Percentiles rank a stretch among this genome's conserved stretches.
These are phyloP conservation scores for Aphanomyces cochlioides DNA, from an alignment of 352 stramenopile genomes.

Conservation along the genomic window DNA sequence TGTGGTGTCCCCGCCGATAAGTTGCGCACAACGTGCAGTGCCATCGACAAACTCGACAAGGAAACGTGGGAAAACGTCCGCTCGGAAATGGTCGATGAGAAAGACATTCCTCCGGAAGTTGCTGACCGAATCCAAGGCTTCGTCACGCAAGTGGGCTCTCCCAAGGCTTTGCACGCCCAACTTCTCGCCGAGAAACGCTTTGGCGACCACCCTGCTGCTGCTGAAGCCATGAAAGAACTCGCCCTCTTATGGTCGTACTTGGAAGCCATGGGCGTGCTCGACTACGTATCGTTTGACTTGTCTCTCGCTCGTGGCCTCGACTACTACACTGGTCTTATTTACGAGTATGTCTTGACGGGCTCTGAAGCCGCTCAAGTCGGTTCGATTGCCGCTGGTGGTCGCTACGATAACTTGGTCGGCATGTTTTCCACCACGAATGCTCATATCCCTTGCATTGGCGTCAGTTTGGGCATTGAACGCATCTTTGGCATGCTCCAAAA, in stretches of 20 bases:
- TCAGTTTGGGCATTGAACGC: slow-evolving; percentile 98
- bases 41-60: slow-evolving; percentile 99
- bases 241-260: slow-evolving; percentile 96
- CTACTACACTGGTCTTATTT: slow-evolving; percentile 99
- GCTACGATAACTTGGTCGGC: slow-evolving; percentile 98
- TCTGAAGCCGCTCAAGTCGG: slow-evolving; percentile 89
- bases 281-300: slow-evolving; percentile 95
- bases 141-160: slow-evolving; percentile 86
- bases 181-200: slow-evolving; percentile 82
- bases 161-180: slow-evolving; percentile 81
- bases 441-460: slow-evolving; percentile 96
- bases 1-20: slow-evolving; percentile 96
- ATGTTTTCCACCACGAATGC: slow-evolving; percentile 95
- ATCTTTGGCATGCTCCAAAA: slow-evolving; percentile 98
- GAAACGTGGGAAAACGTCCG: slow-evolving; percentile 89
- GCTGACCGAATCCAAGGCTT: slow-evolving; percentile 95
- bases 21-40: slow-evolving; percentile 96
- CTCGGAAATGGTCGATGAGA: slow-evolving; percentile 96
- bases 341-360: slow-evolving; percentile 95
- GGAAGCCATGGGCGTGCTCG: slow-evolving; percentile 94
- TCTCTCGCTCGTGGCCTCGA: slow-evolving; percentile 96
- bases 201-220: slow-evolving; percentile 81
- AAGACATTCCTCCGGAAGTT: slow-evolving; percentile 87
- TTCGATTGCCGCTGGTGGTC: slow-evolving; percentile 95
- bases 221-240: slow-evolving; percentile 89